phyloP scores from a whole-genome alignment of 257 asterid genomes.

The Penstemon eatonii region DNA sequence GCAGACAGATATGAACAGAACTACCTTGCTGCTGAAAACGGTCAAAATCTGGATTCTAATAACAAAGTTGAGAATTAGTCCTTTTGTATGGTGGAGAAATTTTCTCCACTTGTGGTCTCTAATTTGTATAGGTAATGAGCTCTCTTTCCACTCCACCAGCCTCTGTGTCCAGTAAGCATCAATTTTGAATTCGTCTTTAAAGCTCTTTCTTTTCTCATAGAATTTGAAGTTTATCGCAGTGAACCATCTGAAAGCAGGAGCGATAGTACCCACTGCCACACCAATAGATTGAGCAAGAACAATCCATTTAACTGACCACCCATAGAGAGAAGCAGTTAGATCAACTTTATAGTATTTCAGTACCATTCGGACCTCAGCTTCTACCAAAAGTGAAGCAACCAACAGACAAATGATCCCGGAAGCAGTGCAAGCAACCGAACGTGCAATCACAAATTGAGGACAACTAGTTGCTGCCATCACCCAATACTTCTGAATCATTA shows the following conservation, averaged over 20 bases:
- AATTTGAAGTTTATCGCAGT: slow-evolving; percentile 20
- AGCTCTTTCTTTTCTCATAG: slow-evolving; percentile 5
- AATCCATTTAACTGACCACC: slow-evolving; percentile 41
- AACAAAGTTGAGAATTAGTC: slow-evolving; percentile 29
- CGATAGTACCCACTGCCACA: slow-evolving; percentile 38
- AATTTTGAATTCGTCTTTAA: slow-evolving; percentile 22
- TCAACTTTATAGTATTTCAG: neutral
- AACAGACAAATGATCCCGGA: slow-evolving; percentile 33
- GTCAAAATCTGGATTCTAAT: slow-evolving; percentile 34
- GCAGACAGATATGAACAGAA: slow-evolving; percentile 31
- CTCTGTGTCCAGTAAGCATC: slow-evolving; percentile 48
- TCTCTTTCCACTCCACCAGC: slow-evolving; percentile 50
- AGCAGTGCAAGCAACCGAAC: slow-evolving; percentile 35
- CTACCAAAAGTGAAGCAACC: slow-evolving; percentile 26
- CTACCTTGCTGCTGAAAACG: slow-evolving; percentile 37
- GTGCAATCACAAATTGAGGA: slow-evolving; percentile 51
- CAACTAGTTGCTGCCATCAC: slow-evolving; percentile 48
- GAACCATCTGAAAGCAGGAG: slow-evolving; percentile 43
- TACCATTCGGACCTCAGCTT: slow-evolving; percentile 32
- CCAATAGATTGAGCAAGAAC: slow-evolving; percentile 36
- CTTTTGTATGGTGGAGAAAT: slow-evolving; percentile 33
- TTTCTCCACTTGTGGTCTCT: slow-evolving; percentile 32
- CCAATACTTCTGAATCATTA: slow-evolving; percentile 39
- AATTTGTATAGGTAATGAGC: slow-evolving; percentile 32
- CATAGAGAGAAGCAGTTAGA: slow-evolving; percentile 26